Evolutionary conservation across 208 protist species (phyloP), one percentile per base, ranked within the genome.

Genomic region (Leishmania guyanensis): DNA sequence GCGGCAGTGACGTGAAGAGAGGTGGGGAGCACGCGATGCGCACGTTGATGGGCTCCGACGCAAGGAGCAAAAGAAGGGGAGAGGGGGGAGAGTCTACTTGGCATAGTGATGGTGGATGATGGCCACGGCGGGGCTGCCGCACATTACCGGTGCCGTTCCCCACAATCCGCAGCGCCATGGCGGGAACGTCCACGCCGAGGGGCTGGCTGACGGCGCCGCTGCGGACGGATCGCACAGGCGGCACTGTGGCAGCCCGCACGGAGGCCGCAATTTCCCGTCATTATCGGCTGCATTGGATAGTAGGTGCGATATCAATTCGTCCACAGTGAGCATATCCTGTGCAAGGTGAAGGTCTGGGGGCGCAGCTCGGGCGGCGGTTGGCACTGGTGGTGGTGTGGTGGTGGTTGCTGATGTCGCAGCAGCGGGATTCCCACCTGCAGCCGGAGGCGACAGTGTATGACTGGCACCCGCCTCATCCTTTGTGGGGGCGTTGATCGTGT

Each of bases 91-190:
- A 12, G 26, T 48, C 29, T 54, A 79, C 20, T 65, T 73, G 73
- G 86, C 87, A 80, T 92, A 92, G 77, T 92, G 89, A 65, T 90
- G 82, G 72, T 92, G 89, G 64, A 90, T 84, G 65, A 92, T 90
- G 43, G 87, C 78, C 0, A 90, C 81, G 10, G 89, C 86, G 10
- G 86, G 82, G 64, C 81, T 89, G n/a, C 88, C 88, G 26, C 82
- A 85, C 82, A 85, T 75, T 33, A 82, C 75, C 1, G 81, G 56
- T 12, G 20, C 72, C 14, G 3, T 46, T n/a, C 75, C 54, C 75
- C 75, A 69, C 26, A 71, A 78, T 46, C 51, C 46, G 36, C 14
- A 50, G 39, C n/a, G 54, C 73, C 33, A 26, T 39, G 16, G 56
- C 17, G 73, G 29, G 1, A 3, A 9, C 33, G 14, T 33, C 64